Evolutionary conservation across 768 basidiomycete species (phyloP).

Genomic region (Psilocybe cyanescens): DNA sequence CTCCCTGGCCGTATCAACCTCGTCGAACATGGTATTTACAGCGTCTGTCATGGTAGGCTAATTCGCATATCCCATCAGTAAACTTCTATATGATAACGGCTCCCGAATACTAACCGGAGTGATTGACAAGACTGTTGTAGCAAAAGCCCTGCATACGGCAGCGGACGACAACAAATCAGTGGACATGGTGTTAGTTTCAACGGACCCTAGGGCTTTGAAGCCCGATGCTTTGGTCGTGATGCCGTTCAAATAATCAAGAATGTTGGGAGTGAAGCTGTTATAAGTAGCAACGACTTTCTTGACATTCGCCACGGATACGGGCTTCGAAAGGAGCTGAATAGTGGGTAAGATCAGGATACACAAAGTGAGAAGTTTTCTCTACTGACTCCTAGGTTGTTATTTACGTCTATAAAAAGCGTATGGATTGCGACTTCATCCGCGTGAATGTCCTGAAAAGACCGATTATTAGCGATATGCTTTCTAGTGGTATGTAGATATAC

Average conservation of each 20-base stretch:
- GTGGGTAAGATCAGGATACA: not conserved
- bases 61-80: not conserved
- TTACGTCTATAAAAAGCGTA: not conserved
- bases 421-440: not conserved
- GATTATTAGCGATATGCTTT: not conserved
- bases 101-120: not conserved
- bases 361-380: not conserved
- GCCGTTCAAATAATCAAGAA: not conserved
- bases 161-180: not conserved
- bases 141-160: not conserved
- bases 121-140: not conserved
- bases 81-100: not conserved
- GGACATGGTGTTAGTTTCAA: not conserved
- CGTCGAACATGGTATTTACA: not conserved
- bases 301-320: not conserved
- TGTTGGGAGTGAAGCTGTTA: not conserved
- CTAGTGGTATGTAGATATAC: too few relatives aligned
- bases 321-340: not conserved
- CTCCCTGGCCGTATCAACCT: not conserved
- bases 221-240: not conserved
- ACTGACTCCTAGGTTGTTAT: not conserved
- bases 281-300: conserved; percentile 2
- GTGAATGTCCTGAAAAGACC: not conserved
- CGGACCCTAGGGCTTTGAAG: not conserved
- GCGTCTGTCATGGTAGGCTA: not conserved